Percentiles rank a stretch among this genome's conserved stretches.
These are phyloP conservation scores for Deinandra increscens DNA, from an alignment of 129 eudicot genomes.

Conservation along the genomic window DNA sequence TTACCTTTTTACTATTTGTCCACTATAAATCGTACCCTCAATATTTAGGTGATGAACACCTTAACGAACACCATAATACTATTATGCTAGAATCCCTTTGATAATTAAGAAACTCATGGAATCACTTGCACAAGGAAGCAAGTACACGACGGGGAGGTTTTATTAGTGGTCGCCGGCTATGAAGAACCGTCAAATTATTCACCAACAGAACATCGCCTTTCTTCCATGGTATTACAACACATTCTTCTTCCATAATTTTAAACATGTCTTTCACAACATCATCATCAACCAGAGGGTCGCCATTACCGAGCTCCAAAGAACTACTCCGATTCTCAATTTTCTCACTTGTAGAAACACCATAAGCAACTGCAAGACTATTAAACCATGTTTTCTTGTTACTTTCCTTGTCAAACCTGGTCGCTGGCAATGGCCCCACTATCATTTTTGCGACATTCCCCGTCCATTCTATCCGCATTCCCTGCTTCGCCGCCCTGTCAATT, in stretches of 20 bases:
- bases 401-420: background rate
- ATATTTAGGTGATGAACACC: too few species aligned
- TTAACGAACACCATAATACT: too few species aligned
- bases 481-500: slow-evolving; percentile 15
- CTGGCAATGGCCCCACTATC: slow-evolving; percentile 5
- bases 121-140: slow-evolving; percentile 19
- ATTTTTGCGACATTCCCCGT: slow-evolving; percentile 7
- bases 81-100: too few species aligned
- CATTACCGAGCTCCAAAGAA: slow-evolving; percentile 52
- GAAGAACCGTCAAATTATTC: slow-evolving; percentile 11
- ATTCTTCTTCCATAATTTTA: slow-evolving; percentile 16
- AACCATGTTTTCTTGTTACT: slow-evolving; percentile 16
- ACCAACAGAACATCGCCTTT: slow-evolving; percentile 18
- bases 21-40: too few species aligned
- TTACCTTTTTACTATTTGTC: too few species aligned
- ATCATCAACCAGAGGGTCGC: background rate
- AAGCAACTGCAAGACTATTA: slow-evolving; percentile 47
- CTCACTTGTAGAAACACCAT: slow-evolving; percentile 46
- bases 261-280: slow-evolving; percentile 18
- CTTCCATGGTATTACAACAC: slow-evolving; percentile 26
- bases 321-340: slow-evolving; percentile 30
- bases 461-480: slow-evolving; percentile 36
- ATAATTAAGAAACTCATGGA: too few species aligned
- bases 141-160: slow-evolving; percentile 17
- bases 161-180: background rate